A percentile compares a stretch with the other conserved stretches of the same genome.
These are phyloP conservation scores for Nannochloris sp. DNA, from an alignment of 139 green algal species.

Conservation along the genomic window DNA sequence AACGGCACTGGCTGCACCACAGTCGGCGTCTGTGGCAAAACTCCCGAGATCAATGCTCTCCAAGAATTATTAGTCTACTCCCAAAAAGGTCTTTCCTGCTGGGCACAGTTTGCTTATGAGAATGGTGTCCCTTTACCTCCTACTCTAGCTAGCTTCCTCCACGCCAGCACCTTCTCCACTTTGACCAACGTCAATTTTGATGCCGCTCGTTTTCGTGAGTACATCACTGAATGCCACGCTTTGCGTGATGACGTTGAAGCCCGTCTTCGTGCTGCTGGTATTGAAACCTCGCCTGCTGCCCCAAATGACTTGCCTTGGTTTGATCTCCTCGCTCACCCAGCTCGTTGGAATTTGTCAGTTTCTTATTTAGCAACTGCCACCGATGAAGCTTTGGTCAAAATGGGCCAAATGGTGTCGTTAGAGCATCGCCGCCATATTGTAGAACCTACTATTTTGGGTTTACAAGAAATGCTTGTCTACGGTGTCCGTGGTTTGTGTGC, in stretches of 20 bases:
- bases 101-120: slow-evolving; percentile 19
- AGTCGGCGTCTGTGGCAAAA: slow-evolving; percentile 61
- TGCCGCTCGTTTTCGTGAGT: slow-evolving; percentile 25
- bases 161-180: slow-evolving; percentile 44
- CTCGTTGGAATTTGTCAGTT: slow-evolving; percentile 16
- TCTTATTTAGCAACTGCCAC: slow-evolving; percentile 17
- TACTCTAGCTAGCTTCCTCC: slow-evolving; percentile 41
- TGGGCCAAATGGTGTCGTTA: slow-evolving; percentile 42
- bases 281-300: background rate
- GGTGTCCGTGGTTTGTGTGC: slow-evolving; percentile 53
- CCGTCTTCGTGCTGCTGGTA: slow-evolving; percentile 15
- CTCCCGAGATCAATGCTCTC: slow-evolving; percentile 44
- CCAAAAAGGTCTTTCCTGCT: slow-evolving; percentile 34
- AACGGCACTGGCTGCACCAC: slow-evolving; percentile 51
- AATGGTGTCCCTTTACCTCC: slow-evolving; percentile 21
- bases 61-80: slow-evolving; percentile 56
- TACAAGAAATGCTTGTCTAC: slow-evolving; percentile 59
- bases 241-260: slow-evolving; percentile 16
- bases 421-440: slow-evolving; percentile 20
- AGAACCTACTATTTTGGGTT: slow-evolving; percentile 26
- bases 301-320: slow-evolving; percentile 17
- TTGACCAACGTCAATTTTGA: slow-evolving; percentile 74
- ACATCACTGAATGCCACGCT: background rate
- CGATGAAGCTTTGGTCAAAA: slow-evolving; percentile 12
- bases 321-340: slow-evolving; percentile 32